Base-by-base conservation (phyloP, 495 filamentous ascomycete genomes). In the Hypoxylon fragiforme region DNA sequence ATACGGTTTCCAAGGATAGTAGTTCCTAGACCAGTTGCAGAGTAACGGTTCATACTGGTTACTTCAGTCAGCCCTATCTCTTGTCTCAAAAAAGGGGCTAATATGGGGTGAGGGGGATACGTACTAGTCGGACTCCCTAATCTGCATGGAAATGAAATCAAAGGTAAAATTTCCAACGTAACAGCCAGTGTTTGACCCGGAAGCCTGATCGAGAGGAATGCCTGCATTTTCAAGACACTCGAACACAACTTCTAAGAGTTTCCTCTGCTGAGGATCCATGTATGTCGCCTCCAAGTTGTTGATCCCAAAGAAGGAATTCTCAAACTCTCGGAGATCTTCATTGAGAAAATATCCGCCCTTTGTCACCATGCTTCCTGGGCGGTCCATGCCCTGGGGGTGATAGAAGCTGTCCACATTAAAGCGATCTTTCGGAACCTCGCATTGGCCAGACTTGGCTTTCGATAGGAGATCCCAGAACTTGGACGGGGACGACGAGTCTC, bases 161-260 rank as follows among this genome's bases (percentile, higher is more conserved):
- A 53, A 57, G 28, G 71, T 71, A 37, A 74, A 74, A 18, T 55
- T 31, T 4, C 37, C 46, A 12, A 50, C 38, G 15, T 37, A 64
- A 6, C 31, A 35, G 7, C 89, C 89, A 30, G 90, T 84, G 6
- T 87, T 77, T 63, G 88, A 80, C 8, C 87, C 81, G 55, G 71
- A 83, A 1, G 88, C 84, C 2, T 81, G 83, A 0, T 88, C 84
- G 0, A 59, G 41, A 1, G 56, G 31, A 2, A 40, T 13, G 13
- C 50, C 48, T 42, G 48, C 52, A 46, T 62, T 68, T 54, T 81
- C 79, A 0, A 83, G 57, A 0, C 64, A 63, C 40, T 76, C 71
- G 26, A 64, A 72, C 0, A 65, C 66, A 1, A 72, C 67, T 44
- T 79, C 76, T 1, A 79, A 54, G 1, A 78, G 40, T 12, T 71